These are phyloP conservation scores for Buddleja alternifolia DNA, from an alignment of 257 asterid species.

Conservation along the genomic window DNA sequence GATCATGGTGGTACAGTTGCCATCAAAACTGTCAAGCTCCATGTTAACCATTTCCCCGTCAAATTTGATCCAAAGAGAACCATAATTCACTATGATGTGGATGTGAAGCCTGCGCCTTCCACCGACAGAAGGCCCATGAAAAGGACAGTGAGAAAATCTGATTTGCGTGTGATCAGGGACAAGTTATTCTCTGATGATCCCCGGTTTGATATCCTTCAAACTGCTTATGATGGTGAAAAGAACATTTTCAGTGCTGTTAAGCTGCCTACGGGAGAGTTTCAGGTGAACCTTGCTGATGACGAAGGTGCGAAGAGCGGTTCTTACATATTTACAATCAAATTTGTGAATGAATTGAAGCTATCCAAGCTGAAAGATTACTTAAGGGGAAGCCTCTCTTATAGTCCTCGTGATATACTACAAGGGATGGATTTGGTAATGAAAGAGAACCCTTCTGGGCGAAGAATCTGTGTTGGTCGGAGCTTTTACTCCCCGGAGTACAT, in stretches of 20 bases:
- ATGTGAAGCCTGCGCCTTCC: conserved; percentile 38
- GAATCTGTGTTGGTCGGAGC: conserved; percentile 48
- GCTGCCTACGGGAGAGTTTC: conserved; percentile 45
- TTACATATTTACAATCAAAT: conserved; percentile 43
- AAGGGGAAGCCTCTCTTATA: conserved; percentile 32
- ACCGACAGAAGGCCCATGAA: conserved; percentile 29
- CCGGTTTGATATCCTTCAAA: conserved; percentile 30
- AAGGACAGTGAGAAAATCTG: conserved; percentile 42
- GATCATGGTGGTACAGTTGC: conserved; percentile 51
- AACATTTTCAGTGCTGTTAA: conserved; percentile 57
- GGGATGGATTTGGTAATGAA: conserved; percentile 78
- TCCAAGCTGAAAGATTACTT: conserved; percentile 55
- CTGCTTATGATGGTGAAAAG: conserved; percentile 72
- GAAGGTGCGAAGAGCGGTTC: conserved; percentile 40
- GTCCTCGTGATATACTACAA: conserved; percentile 67
- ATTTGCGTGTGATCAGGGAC: conserved; percentile 44
- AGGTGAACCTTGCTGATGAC: conserved; percentile 45
- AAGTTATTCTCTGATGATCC: conserved; percentile 37
- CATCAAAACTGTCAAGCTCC: conserved; percentile 39
- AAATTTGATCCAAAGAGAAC: conserved; percentile 34
- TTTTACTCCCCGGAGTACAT: conserved; percentile 38
- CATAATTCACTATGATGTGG: conserved; percentile 63
- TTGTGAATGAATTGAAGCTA: conserved; percentile 47
- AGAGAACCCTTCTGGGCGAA: conserved; percentile 56
- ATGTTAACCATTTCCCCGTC: conserved; percentile 68